Base-by-base conservation (phyloP, 805 yeast genomes). In the Cyberlindnera nakhonratchasimensis region DNA sequence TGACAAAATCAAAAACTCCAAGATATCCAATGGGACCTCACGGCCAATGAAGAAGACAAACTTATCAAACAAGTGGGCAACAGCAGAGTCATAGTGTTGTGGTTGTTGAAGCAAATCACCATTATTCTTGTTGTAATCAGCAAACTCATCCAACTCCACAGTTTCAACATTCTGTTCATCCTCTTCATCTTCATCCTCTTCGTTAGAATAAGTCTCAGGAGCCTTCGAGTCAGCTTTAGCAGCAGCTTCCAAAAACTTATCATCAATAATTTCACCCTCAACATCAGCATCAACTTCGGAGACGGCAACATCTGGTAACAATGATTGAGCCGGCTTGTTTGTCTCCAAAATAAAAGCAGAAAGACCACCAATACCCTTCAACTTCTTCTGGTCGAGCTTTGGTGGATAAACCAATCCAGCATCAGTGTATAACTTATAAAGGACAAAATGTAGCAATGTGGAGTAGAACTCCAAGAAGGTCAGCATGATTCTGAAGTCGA, bases 391-490 rank as follows among this genome's bases (percentile, higher is more conserved):
- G 65, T 89, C 86, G 49, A 90, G 78, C 51, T 77, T 78, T 44
- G 99, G 99, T 31, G 99, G 99, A 63, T 90, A 93, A 24, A 86
- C 81, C 58, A 93, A 76, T 48, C 82, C 90, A 25, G 82, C 73
- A 54, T 89, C 98, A 18, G 85, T 78, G 70, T 88, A 93, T 49
- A 93, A 75, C 63, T 86, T 85, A 75, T 62, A 93, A 42, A 91
- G 71, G 18, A 84, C 90, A 61, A 93, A 93, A 60, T 89, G 96
- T 58, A 90, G 67, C 54, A 93, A 69, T 20, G 98, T 91, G 16
- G 96, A 82, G 69, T 93, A 93, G 66, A 93, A 90, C 68, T 93
- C 99, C 60, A 93, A 75, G 67, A 93, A 93, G 1, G 98, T 91
- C 59, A 88, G 73, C 99, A 93, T 93, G 70, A 93, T 88, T 66